A percentile compares a stretch with the other conserved stretches of the same genome.
Evolutionary conservation across 257 asterid genomes (phyloP).

Genomic region (Primulina tabacum): DNA sequence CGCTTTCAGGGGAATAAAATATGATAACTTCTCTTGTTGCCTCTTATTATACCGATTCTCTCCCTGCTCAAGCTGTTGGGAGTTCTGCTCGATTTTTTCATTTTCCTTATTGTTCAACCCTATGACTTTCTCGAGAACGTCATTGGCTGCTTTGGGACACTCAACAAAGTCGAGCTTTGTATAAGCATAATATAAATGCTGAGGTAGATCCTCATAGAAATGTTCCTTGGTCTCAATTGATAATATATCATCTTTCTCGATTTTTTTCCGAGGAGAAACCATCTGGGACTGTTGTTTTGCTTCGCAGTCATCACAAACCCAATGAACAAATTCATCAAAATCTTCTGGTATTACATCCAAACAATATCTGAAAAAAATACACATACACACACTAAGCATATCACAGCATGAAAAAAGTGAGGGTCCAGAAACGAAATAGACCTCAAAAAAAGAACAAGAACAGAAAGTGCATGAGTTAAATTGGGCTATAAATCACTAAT

Average conservation of each 20-base stretch:
- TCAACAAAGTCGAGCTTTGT: not conserved
- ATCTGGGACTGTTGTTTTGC: slow-evolving; percentile 7
- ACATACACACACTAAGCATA: not conserved
- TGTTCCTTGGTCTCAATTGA: slow-evolving; percentile 3
- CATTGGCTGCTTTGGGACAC: not conserved
- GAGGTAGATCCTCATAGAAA: slow-evolving; percentile 5
- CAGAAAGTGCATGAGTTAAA: not conserved
- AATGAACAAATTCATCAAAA: slow-evolving; percentile 50
- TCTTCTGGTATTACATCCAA: slow-evolving; percentile 46
- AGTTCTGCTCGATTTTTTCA: not conserved
- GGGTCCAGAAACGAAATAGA: not conserved
- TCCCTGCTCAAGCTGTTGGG: not conserved
- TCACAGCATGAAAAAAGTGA: not conserved
- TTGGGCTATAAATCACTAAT: not conserved
- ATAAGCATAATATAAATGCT: not conserved
- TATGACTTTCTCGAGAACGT: not conserved
- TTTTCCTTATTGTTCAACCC: not conserved
- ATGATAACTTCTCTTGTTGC: not conserved
- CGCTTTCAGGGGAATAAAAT: not conserved
- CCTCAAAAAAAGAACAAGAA: not conserved
- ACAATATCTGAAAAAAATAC: slow-evolving; percentile 56
- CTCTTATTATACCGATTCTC: not conserved
- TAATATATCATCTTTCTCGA: slow-evolving; percentile 6
- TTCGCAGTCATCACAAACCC: slow-evolving; percentile 70
- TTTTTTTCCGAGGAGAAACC: not conserved